Percentiles rank a stretch among this genome's conserved stretches.
Conservation (phyloP, 176 grass and related monocot species). For the Themeda triandra region DNA sequence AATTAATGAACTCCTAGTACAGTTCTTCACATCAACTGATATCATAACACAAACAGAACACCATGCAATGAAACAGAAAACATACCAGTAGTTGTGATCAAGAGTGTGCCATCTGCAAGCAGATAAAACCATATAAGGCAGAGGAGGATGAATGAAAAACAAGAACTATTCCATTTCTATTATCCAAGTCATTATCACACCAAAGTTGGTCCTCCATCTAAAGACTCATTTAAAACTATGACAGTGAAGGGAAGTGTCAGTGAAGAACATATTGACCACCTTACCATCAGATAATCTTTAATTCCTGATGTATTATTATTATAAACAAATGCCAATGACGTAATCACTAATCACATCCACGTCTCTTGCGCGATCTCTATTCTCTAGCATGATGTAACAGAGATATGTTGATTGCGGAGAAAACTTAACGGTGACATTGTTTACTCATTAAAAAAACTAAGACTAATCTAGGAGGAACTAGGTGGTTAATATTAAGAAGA, state of each 20-base stretch:
- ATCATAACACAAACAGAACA: background rate
- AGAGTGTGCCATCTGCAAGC: slow-evolving; percentile 66
- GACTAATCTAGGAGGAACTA: background rate
- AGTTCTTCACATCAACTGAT: background rate
- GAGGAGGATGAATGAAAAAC: slow-evolving; percentile 2
- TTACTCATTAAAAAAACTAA: background rate
- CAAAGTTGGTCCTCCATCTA: background rate
- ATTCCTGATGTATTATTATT: background rate
- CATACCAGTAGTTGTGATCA: slow-evolving; percentile 65
- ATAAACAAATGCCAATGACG: background rate
- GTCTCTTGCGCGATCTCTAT: background rate
- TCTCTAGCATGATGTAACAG: background rate
- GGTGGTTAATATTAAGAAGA: background rate
- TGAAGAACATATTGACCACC: background rate
- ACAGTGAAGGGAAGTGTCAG: background rate
- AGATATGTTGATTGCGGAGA: background rate
- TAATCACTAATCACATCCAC: background rate
- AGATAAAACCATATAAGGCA: slow-evolving; percentile 32
- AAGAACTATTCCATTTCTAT: background rate
- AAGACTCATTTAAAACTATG: background rate
- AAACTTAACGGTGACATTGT: background rate
- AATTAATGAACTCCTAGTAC: background rate
- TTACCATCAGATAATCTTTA: background rate
- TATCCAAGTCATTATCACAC: background rate
- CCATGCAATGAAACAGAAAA: background rate